Base-by-base conservation (phyloP, 805 yeast genomes). In the Priceomyces castillae region DNA sequence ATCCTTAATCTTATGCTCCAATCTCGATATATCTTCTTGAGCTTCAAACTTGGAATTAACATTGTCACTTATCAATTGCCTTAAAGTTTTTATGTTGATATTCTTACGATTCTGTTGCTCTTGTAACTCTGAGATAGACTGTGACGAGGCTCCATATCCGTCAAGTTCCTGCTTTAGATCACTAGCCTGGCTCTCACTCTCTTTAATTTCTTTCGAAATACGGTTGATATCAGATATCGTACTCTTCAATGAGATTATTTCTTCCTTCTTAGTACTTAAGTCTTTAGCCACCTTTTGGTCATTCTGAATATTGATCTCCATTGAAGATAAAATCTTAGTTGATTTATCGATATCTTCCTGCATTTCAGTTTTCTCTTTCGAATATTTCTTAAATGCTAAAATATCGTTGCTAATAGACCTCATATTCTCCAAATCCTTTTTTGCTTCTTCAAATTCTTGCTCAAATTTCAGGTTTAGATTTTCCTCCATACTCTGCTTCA, bases 1-100 rank as follows among this genome's bases (percentile, higher is more conserved):
- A 50, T 82, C 86, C 45, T 80, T 80, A 11, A 81, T 60, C 28
- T 61, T 60, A 26, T 65, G 71, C 45, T 82, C 84, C 17, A 81
- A 49, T 11, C 67, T 60, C 6, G 68, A 64, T 16, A 76, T 43
- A 30, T 75, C 78, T 34, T 69, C 68, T 19, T 76, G 73, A 7
- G 61, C 58, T 3, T 54, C 43, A 39, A 80, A 84, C 49, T 74
- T 74, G 6, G 68, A 67, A 17, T 75, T 78, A 2, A 49, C 50
- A 31, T 54, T 54, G 5, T 60, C 65, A 25, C 53, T 50, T 4
- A 67, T 52, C 4, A 44, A 44, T 11, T 50, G 51, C 39, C 90
- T 64, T 7, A 69, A 44, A 0, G 46, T 48, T 51, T 73, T 80
- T 28, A 78, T 59, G 25, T 69, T 64, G 4, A 50, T 48, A 25